Evolutionary conservation across 2,329 filamentous ascomycete species (phyloP).

Genomic region (Aspergillus cejpii): DNA sequence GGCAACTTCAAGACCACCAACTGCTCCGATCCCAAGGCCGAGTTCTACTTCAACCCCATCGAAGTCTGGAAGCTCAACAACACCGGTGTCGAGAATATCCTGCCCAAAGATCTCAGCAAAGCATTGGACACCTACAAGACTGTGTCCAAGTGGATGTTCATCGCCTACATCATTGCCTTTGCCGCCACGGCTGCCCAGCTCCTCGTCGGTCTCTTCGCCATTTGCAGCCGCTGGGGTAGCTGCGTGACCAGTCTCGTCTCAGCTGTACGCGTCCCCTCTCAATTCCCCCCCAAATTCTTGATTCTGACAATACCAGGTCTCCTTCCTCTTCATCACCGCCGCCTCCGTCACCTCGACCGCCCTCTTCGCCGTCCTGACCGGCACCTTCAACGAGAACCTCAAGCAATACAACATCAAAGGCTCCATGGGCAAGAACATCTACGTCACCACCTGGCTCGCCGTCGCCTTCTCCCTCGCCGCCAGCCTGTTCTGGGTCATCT

Average conservation of each 20-base stretch:
- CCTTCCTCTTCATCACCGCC: slow-evolving; percentile 53
- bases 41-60: slow-evolving; percentile 71
- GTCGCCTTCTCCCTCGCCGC: slow-evolving; percentile 69
- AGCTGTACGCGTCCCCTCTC: slow-evolving; percentile 51
- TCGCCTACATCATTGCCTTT: slow-evolving; percentile 70
- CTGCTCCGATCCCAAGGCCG: slow-evolving; percentile 65
- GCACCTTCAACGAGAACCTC: slow-evolving; percentile 59
- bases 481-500: slow-evolving; percentile 84
- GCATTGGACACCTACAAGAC: slow-evolving; percentile 67
- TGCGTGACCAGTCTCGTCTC: slow-evolving; percentile 75
- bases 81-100: slow-evolving; percentile 51
- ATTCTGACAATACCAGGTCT: slow-evolving; percentile 35
- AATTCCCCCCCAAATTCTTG: slow-evolving; percentile 6
- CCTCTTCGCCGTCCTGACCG: slow-evolving; percentile 63
- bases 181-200: slow-evolving; percentile 64
- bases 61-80: slow-evolving; percentile 58
- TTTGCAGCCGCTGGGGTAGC: slow-evolving; percentile 73
- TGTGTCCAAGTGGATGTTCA: slow-evolving; percentile 73
- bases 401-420: slow-evolving; percentile 65
- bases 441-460: slow-evolving; percentile 70
- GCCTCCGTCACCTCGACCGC: slow-evolving; percentile 69
- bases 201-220: slow-evolving; percentile 70
- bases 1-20: slow-evolving; percentile 47
- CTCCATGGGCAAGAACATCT: slow-evolving; percentile 61
- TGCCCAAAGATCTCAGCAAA: slow-evolving; percentile 61